phyloP scores from a whole-genome alignment of 768 basidiomycete genomes.

The Trametes sanguinea region DNA sequence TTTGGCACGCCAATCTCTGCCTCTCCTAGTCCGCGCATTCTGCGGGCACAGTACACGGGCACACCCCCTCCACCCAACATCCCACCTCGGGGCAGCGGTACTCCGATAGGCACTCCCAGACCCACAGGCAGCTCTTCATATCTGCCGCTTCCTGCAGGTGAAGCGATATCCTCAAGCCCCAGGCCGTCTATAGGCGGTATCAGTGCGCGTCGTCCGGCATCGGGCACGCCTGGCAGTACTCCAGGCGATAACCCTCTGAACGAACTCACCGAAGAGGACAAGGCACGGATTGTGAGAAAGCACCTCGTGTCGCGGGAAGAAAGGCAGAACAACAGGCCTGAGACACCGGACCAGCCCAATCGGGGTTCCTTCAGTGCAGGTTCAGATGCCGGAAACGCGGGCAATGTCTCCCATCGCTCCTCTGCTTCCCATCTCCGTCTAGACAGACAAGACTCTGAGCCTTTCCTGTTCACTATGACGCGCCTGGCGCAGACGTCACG shows the following conservation, averaged over 20 bases:
- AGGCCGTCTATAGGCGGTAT: conserved; percentile 39
- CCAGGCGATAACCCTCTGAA: conserved; percentile 47
- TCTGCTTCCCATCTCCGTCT: conserved; percentile 28
- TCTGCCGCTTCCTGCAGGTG: conserved; percentile 20
- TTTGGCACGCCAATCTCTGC: conserved; percentile 41
- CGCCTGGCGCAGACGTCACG: conserved; percentile 91
- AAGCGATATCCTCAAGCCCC: conserved; percentile 20
- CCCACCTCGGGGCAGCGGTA: conserved; percentile 50
- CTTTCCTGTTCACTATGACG: conserved; percentile 88
- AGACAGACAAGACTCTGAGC: conserved; percentile 55
- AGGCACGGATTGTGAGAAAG: conserved; percentile 73
- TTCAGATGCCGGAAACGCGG: conserved; percentile 36
- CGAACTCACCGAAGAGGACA: conserved; percentile 77
- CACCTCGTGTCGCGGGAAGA: conserved; percentile 82
- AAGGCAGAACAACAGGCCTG: conserved; percentile 35
- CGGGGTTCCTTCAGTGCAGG: conserved; percentile 29
- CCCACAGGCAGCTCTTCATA: conserved; percentile 21
- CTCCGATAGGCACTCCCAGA: conserved; percentile 45
- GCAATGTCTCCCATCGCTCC: conserved; percentile 33
- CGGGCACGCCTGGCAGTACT: conserved; percentile 33
- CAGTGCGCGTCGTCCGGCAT: conserved; percentile 37
- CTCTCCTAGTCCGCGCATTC: conserved; percentile 63
- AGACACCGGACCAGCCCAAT: conserved; percentile 25
- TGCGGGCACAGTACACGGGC: conserved; percentile 67
- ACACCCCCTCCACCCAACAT: conserved; percentile 54